phyloP scores from a whole-genome alignment of 176 grass and related monocot genomes.

The Cenchrus purpureus region DNA sequence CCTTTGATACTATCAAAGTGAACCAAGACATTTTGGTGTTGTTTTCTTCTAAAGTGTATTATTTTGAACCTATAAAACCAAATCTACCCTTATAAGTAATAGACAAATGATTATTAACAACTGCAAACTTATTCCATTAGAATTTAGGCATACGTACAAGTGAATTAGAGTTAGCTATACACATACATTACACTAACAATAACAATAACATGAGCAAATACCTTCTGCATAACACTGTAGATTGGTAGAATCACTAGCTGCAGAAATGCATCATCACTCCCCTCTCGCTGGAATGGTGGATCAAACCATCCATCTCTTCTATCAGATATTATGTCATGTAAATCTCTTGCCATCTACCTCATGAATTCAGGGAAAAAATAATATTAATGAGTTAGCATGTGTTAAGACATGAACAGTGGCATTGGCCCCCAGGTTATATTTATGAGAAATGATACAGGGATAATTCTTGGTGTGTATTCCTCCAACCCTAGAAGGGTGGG shows the following conservation, averaged over 20 bases:
- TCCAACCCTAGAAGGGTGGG: too few species aligned
- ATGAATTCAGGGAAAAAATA: conserved; percentile 26
- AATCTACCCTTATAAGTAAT: background rate
- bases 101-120: background rate
- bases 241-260: conserved; percentile 76
- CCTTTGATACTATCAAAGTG: background rate
- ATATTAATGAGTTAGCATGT: conserved; percentile 4
- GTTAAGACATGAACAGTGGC: background rate
- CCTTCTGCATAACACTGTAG: conserved; percentile 69
- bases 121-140: background rate
- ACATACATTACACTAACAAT: background rate
- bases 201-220: conserved; percentile 48
- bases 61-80: conserved; percentile 14
- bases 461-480: too few species aligned
- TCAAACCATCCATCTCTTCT: conserved; percentile 26
- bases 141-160: background rate
- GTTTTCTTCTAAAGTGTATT: background rate
- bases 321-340: conserved; percentile 56
- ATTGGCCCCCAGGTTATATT: background rate
- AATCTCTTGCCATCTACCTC: conserved; percentile 80
- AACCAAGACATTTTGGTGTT: background rate
- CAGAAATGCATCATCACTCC: conserved; percentile 64
- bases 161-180: too few species aligned
- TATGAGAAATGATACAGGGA: background rate
- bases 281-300: conserved; percentile 46